Evolutionary conservation across 192 early-diverging fungal genomes (phyloP), one percentile per base, ranked within the genome.

Genomic region (Backusella circina): DNA sequence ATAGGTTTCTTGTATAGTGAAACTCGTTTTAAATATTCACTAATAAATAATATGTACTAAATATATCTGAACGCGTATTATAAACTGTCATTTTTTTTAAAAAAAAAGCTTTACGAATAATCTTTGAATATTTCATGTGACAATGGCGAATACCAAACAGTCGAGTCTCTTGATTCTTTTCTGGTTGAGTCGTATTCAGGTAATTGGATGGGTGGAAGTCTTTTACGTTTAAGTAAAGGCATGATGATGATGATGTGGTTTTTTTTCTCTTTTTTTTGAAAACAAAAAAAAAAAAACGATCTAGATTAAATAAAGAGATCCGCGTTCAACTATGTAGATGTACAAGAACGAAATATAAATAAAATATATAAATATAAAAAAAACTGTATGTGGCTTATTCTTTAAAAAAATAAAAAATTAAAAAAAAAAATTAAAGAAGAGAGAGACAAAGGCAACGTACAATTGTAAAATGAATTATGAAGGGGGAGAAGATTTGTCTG

Each of bases 1-100:
- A 88, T 79, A 41, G 85, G 86, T 69, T 90, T 89, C 28, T 87
- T 85, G 75, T 96, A 95, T 15, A 95, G 83, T 30, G 50, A 36
- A 9, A 70, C 8, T 64, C 79, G 61, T 23, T 77, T 64, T 51
- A 81, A 47, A 70, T 81, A 81, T 9, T 54, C 30, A 61, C 79
- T 81, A 74, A 28, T 44, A 57, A n/a, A 35, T 66, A 38, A 70
- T 31, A 36, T 65, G 32, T 65, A 64, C 8, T 5, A 35, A 7
- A 15, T 28, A 66, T 57, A 75, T 1, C n/a, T n/a, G n/a, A 65
- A 61, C 32, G 18, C 47, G 64, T 28, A 15, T 77, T 15, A 37
- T 15, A 71, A 26, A 44, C 26, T 41, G 15, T 37, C 21, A 70
- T 32, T n/a, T n/a, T n/a, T n/a, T n/a, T 50, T 23, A 54, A 15